Conservation (phyloP, 2,329 filamentous ascomycete species). For the Monilinia polystroma region DNA sequence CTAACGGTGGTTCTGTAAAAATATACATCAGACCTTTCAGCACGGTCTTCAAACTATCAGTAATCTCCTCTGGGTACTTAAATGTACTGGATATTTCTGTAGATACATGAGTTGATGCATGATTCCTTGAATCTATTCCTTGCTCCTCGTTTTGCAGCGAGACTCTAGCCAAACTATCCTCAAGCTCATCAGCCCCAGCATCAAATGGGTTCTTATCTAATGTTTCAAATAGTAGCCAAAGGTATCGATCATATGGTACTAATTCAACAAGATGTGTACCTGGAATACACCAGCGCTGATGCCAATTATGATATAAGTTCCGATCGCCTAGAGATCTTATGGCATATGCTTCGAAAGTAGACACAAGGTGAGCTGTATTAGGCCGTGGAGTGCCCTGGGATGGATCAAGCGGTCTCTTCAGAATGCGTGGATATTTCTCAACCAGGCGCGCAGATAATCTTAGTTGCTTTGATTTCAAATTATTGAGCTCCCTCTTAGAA, state of each 20-base stretch:
- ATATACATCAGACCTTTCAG: conserved; percentile 13
- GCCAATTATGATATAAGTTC: not conserved
- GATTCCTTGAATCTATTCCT: not conserved
- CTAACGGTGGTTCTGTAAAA: not conserved
- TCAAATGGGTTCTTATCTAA: conserved; percentile 7
- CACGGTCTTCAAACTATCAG: not conserved
- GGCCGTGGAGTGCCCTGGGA: not conserved
- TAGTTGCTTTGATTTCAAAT: conserved; percentile 1
- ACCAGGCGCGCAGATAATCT: not conserved
- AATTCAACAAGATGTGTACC: not conserved
- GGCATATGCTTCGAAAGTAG: not conserved
- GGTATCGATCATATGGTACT: conserved; percentile 19
- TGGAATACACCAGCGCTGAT: not conserved
- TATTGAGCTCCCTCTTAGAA: not conserved
- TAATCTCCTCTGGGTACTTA: conserved; percentile 3
- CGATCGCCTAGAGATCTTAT: not conserved
- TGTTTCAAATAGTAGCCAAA: conserved; percentile 9
- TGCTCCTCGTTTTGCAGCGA: not conserved
- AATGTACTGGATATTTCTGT: not conserved
- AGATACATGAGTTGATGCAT: too few species aligned
- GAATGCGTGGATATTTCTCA: conserved; percentile 9
- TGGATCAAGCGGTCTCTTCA: conserved; percentile 9
- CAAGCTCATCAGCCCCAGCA: not conserved
- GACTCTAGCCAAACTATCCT: not conserved
- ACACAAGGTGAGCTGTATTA: conserved; percentile 5